phyloP scores from a whole-genome alignment of 1,139 yeast genomes.

The Protomyces macrosporus region DNA sequence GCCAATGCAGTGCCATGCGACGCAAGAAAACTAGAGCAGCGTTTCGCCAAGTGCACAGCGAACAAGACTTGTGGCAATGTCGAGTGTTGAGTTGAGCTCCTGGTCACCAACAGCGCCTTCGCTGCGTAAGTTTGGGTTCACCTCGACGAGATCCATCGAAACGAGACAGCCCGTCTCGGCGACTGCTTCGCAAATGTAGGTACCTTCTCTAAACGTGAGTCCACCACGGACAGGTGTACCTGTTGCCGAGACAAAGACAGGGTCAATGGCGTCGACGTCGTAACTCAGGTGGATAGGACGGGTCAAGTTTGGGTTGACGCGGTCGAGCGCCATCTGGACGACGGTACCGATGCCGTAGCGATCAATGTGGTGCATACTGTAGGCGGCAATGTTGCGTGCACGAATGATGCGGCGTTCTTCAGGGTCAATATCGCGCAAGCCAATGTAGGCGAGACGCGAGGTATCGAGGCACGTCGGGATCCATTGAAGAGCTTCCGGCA shows the following conservation, averaged over 20 bases:
- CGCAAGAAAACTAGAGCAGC: neutral
- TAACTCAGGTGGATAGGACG: slow-evolving; percentile 83
- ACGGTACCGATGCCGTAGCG: slow-evolving; percentile 89
- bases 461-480: slow-evolving; percentile 66
- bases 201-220: slow-evolving; percentile 85
- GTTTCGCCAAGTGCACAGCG: slow-evolving; percentile 26
- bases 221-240: slow-evolving; percentile 99
- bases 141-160: slow-evolving; percentile 88
- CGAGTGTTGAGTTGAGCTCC: slow-evolving; percentile 74
- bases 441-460: slow-evolving; percentile 80
- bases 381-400: slow-evolving; percentile 73
- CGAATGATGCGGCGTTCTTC: slow-evolving; percentile 73
- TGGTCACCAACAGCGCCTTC: slow-evolving; percentile 59
- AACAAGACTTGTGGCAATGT: slow-evolving; percentile 24
- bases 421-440: slow-evolving; percentile 85
- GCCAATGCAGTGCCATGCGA: too few relatives aligned
- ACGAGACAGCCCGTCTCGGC: slow-evolving; percentile 83
- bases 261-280: slow-evolving; percentile 96
- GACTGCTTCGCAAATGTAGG: slow-evolving; percentile 83
- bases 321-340: slow-evolving; percentile 81
- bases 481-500: slow-evolving; percentile 65
- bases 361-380: slow-evolving; percentile 93
- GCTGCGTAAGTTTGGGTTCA: slow-evolving; percentile 65
- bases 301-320: slow-evolving; percentile 67
- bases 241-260: slow-evolving; percentile 89